Percentiles rank a stretch among this genome's conserved stretches.
phyloP scores from a whole-genome alignment of 2,329 filamentous ascomycete genomes.

The Clarireedia monteithiana region DNA sequence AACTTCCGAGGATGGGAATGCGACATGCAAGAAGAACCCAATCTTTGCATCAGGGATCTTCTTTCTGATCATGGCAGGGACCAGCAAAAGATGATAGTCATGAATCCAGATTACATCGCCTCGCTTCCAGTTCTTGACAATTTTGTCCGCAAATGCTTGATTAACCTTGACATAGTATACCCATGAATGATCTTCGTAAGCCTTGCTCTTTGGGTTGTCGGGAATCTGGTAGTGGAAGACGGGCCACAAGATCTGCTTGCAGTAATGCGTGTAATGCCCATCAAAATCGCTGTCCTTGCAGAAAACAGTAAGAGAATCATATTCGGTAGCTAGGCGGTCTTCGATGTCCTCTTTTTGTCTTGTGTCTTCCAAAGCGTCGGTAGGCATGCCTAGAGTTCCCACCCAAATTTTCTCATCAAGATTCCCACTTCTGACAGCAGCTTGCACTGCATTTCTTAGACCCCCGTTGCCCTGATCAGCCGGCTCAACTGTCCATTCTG shows the following conservation, averaged over 20 bases:
- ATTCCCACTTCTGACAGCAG: constrained; percentile 61
- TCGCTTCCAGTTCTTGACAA: constrained; percentile 86
- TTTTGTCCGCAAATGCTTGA: constrained; percentile 84
- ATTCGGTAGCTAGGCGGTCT: constrained; percentile 70
- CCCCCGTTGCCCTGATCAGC: constrained; percentile 91
- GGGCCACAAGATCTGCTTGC: constrained; percentile 96
- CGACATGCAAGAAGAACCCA: constrained; percentile 90
- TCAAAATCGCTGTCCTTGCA: constrained; percentile 89
- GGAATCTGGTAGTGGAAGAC: constrained; percentile 98
- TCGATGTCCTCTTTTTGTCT: constrained; percentile 77
- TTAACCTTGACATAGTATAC: constrained; percentile 89
- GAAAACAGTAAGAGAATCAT: constrained; percentile 76
- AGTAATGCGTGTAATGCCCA: constrained; percentile 91
- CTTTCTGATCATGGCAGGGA: constrained; percentile 83
- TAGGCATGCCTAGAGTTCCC: constrained; percentile 89
- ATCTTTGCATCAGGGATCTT: constrained; percentile 90
- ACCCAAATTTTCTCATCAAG: constrained; percentile 79
- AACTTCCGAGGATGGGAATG: constrained; percentile 92
- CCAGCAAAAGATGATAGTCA: constrained; percentile 87
- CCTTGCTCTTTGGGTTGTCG: constrained; percentile 96
- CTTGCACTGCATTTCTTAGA: constrained; percentile 78
- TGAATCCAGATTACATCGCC: constrained; percentile 93
- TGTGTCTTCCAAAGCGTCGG: constrained; percentile 68
- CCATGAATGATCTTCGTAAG: constrained; percentile 96
- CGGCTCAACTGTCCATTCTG: constrained; percentile 74